Conservation (phyloP, 495 filamentous ascomycete genomes). For the Bacidia rubella region DNA sequence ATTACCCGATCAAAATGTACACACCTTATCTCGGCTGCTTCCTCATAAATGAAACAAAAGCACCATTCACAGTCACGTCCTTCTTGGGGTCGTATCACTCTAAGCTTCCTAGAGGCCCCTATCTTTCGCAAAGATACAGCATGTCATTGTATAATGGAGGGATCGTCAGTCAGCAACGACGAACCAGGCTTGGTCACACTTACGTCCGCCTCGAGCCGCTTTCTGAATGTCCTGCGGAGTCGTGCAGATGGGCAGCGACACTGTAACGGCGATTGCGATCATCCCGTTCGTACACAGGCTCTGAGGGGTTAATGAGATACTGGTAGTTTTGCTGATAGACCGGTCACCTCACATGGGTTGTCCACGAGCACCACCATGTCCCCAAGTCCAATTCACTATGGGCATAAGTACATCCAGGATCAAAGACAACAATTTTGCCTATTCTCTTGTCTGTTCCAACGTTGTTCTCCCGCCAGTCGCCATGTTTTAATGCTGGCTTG, state of each 20-base stretch:
- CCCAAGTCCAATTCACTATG: conserved; percentile 38
- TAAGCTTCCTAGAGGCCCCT: conserved; percentile 20
- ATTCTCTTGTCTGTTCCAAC: conserved; percentile 25
- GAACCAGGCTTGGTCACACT: conserved; percentile 6
- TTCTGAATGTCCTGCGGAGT: conserved; percentile 25
- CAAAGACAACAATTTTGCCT: conserved; percentile 29
- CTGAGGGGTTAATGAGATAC: conserved; percentile 15
- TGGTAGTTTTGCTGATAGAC: conserved; percentile 20
- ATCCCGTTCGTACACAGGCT: conserved; percentile 16
- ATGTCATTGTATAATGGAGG: conserved; percentile 27
- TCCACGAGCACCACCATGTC: conserved; percentile 24
- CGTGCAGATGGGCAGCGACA: conserved; percentile 16
- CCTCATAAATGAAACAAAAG: conserved; percentile 15
- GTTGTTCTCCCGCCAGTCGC: conserved; percentile 39
- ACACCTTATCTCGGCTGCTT: too few relatives aligned
- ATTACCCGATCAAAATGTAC: too few relatives aligned
- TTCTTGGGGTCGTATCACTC: conserved; percentile 21
- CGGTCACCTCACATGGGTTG: conserved; percentile 14
- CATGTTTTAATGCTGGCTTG: conserved; percentile 33
- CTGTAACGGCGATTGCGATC: conserved; percentile 19
- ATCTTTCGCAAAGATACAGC: conserved; percentile 27
- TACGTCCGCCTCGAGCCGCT: conserved; percentile 23
- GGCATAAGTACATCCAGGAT: conserved; percentile 34
- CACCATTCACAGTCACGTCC: conserved; percentile 18
- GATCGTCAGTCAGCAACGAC: conserved; percentile 1